Evolutionary conservation across 1,139 yeast genomes (phyloP), one percentile per base, ranked within the genome.

Genomic region (Nakaseomyces bracarensis): DNA sequence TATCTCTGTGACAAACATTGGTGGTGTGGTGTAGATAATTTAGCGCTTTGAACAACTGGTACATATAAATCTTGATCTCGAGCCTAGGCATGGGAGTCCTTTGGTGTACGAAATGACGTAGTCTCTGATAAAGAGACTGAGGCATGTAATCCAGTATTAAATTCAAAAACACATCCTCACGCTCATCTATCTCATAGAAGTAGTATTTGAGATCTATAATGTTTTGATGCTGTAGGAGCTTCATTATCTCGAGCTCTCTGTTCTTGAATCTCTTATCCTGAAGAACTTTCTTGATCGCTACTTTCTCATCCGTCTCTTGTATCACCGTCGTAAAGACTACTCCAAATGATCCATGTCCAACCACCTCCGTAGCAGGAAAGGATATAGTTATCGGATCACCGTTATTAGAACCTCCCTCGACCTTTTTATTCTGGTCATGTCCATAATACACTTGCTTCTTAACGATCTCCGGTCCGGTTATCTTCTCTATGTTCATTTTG

Each of bases 331-430:
- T 94, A 61, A 86, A 87, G 22, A 91, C 98, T 26, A 87, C 91
- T 4, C 98, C 98, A 68, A 91, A 91, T 16, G 97, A 87, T 13
- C 98, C 98, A 64, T 86, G 95, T 14, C 98, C 98, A 41, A 89
- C 95, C 72, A 89, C 89, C 56, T 84, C 64, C 1, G 67, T 56
- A 15, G 60, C 56, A 5, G 66, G 65, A 38, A 61, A 61, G n/a
- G 65, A 54, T 18, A 65, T 64, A 37, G 53, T 49, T 30, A 61
- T 56, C 31, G 63, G 53, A 16, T 20, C 30, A 13, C 30, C 13
- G n/a, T 14, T 37, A 11, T 21, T 21, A 13, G 14, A 23, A 25
- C 14, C 35, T 4, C 15, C 36, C 13, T 21, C n/a, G n/a, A 18
- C 5, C 16, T 19, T 23, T n/a, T n/a, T n/a, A n/a, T 25, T 25